Conservation (phyloP, 441 rosid genomes). For the Populus hybrid region DNA sequence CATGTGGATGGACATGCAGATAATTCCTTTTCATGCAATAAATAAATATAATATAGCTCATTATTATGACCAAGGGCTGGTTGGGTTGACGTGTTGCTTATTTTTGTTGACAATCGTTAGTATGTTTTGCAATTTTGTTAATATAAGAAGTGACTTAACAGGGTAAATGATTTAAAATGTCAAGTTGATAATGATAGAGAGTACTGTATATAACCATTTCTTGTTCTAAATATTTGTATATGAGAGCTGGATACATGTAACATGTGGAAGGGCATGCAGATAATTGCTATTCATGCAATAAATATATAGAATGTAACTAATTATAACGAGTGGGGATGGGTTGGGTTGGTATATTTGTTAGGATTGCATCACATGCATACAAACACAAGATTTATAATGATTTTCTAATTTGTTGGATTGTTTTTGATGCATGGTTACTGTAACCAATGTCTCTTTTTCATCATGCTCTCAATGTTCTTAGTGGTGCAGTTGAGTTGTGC, state of each 20-base stretch:
- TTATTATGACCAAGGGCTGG: background rate
- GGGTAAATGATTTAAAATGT: constrained; percentile 10
- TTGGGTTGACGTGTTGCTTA: background rate
- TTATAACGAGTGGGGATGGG: background rate
- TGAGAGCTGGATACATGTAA: background rate
- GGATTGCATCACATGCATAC: background rate
- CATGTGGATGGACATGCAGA: background rate
- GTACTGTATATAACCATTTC: background rate
- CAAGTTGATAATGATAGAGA: background rate
- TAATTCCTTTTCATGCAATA: background rate
- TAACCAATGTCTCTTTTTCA: background rate
- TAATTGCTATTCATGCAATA: background rate
- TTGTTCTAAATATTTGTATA: background rate
- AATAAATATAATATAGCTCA: background rate
- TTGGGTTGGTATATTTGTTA: background rate
- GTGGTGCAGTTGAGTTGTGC: background rate
- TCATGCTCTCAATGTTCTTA: background rate
- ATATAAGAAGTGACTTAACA: background rate
- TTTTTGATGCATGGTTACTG: background rate
- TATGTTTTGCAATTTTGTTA: background rate
- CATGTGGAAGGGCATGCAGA: background rate
- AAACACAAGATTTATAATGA: background rate
- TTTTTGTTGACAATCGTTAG: background rate
- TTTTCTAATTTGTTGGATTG: background rate
- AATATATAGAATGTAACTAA: too few relatives aligned